phyloP scores from a whole-genome alignment of 257 asterid species.

The Penstemon davidsonii region DNA sequence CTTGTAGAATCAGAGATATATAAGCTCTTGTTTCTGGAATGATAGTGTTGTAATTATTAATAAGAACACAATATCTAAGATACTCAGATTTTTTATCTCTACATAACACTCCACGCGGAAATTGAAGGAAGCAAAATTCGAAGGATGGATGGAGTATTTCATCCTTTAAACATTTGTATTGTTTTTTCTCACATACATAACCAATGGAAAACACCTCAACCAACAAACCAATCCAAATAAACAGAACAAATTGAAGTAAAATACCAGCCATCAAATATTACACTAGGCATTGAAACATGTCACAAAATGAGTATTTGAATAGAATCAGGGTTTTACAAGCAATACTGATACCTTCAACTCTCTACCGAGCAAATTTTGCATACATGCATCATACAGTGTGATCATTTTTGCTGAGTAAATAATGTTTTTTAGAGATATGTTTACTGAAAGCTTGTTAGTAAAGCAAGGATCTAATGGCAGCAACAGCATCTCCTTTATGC shows the following conservation, averaged over 20 bases:
- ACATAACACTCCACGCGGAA: background rate
- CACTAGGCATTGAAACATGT: background rate
- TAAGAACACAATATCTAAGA: too few relatives aligned
- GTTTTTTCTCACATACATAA: too few relatives aligned
- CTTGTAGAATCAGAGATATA: background rate
- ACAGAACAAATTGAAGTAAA: too few relatives aligned
- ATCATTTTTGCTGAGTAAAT: background rate
- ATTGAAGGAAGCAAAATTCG: too few relatives aligned
- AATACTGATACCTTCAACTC: background rate
- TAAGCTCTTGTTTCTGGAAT: background rate
- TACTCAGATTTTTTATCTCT: background rate
- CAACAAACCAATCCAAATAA: too few relatives aligned
- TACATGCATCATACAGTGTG: background rate
- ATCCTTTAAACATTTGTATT: too few relatives aligned
- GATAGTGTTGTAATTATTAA: background rate
- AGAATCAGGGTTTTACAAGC: background rate
- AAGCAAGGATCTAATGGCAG: slow-evolving; percentile 85
- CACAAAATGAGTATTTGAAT: background rate
- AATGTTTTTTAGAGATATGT: background rate
- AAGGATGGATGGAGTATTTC: too few relatives aligned
- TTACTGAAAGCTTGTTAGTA: slow-evolving; percentile 28
- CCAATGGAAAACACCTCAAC: too few relatives aligned
- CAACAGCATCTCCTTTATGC: slow-evolving; percentile 92
- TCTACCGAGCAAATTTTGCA: background rate
- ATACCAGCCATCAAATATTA: too few relatives aligned